These are phyloP conservation scores for Clavispora carvajalis DNA, from an alignment of 805 yeast species.

Conservation along the genomic window DNA sequence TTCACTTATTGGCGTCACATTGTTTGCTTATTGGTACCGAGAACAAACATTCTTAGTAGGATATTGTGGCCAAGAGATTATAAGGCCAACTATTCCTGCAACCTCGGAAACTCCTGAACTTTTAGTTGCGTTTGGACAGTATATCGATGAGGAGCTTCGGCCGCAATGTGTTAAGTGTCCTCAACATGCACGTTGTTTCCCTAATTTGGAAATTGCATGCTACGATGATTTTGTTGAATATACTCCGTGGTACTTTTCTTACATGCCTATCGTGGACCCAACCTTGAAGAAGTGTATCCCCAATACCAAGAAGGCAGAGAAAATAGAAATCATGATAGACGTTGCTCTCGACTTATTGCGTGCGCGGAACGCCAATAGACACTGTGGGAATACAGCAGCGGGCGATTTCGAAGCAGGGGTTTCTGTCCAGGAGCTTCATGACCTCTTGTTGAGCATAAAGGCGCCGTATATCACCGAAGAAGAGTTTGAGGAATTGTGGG, in stretches of 20 bases:
- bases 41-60: conserved; percentile 62
- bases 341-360: conserved; percentile 65
- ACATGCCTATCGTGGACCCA: conserved; percentile 57
- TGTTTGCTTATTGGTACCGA: conserved; percentile 55
- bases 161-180: conserved; percentile 81
- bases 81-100: conserved; percentile 36
- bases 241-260: conserved; percentile 52
- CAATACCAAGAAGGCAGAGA: conserved; percentile 66
- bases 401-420: conserved; percentile 49
- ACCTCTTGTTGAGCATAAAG: conserved; percentile 42
- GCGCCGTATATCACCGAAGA: conserved; percentile 47
- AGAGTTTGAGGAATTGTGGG: conserved; percentile 76
- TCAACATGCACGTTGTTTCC: conserved; percentile 68
- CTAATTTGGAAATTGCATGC: conserved; percentile 57
- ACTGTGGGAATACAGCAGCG: conserved; percentile 48
- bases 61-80: conserved; percentile 64
- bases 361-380: conserved; percentile 56
- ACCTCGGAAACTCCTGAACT: conserved; percentile 22
- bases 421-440: conserved; percentile 44
- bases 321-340: conserved; percentile 58
- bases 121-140: conserved; percentile 36
- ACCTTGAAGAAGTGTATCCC: conserved; percentile 52
- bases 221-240: conserved; percentile 55
- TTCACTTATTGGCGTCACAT: conserved; percentile 29
- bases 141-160: conserved; percentile 39